Evolutionary conservation across 2,329 filamentous ascomycete genomes (phyloP).

Genomic region (Pseudogymnoascus sp.): DNA sequence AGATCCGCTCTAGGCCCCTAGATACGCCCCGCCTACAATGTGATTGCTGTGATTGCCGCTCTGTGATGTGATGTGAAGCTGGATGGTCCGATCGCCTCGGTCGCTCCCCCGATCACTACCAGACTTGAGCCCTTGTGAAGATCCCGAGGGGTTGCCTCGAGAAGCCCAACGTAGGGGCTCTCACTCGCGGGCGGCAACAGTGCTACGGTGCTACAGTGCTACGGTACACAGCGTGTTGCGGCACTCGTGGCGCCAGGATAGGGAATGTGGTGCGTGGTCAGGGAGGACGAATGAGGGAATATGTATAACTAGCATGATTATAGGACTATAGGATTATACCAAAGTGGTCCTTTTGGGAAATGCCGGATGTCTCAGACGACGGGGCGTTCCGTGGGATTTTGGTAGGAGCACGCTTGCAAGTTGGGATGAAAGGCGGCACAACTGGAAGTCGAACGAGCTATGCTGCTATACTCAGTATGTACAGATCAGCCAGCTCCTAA

Average conservation of each 20-base stretch:
- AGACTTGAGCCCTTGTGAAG: conserved; percentile 1
- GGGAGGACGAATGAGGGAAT: neutral
- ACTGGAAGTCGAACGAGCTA: neutral
- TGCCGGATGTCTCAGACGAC: neutral
- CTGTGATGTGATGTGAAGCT: neutral
- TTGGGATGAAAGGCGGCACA: neutral
- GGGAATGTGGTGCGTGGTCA: neutral
- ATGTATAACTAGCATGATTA: neutral
- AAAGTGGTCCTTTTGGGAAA: neutral
- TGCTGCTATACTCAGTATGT: neutral
- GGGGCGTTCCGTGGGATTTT: neutral
- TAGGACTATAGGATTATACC: neutral
- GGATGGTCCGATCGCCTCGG: neutral
- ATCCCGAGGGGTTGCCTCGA: neutral
- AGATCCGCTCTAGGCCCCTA: neutral
- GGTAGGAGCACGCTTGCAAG: neutral
- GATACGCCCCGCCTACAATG: neutral
- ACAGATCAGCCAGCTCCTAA: neutral
- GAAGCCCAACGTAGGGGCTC: neutral
- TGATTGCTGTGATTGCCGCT: neutral
- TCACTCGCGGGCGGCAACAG: neutral
- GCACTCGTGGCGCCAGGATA: neutral
- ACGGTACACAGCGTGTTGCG: neutral
- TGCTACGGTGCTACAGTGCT: neutral
- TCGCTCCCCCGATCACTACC: neutral